Evolutionary conservation across 2,329 filamentous ascomycete genomes (phyloP), one percentile per base, ranked within the genome.

Genomic region (Colletotrichum echinochloae): DNA sequence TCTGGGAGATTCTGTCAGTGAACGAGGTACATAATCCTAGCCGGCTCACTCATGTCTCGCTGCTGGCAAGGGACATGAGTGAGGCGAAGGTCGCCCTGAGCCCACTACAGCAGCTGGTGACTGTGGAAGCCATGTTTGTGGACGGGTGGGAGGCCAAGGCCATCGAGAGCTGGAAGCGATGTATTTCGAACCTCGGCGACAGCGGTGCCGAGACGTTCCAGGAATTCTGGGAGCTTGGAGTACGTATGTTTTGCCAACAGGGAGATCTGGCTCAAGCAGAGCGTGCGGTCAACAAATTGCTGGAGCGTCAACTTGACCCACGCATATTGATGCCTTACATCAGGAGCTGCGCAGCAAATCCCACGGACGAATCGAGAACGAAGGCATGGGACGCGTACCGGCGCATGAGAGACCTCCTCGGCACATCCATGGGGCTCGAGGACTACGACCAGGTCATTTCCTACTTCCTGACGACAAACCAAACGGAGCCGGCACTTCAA

Each of bases 381-480:
- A 84, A 85, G 72, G 93, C 93, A 0, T 95, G 92, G 89, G 81
- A 85, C 30, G 79, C 88, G 1, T 96, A 95, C 78, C 81, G 89
- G 46, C 85, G 86, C 61, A 83, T 97, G 74, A 89, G 90, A 71
- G 82, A 84, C 33, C 84, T 87, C 7, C 83, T 94, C 2, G 89
- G 87, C 1, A 77, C 84, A 30, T 80, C 85, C 0, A 91, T 94
- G 82, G 87, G 84, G 3, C 90, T 95, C 76, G 82, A 89, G 23
- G 92, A 97, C 76, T 97, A 95, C 75, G 94, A 97, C 78, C 83
- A 87, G 71, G 86, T 95, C 44, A 90, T 92, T 56, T 86, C 91
- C 26, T 88, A 88, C 54, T 93, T 97, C 76, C 81, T 97, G 33
- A 84, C 90, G 28, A 86, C 89, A 8, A 88, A 89, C 63, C 85